Percentiles rank a stretch among this genome's conserved stretches.
These are phyloP conservation scores for Elsinoe fawcettii DNA, from an alignment of 2,329 filamentous ascomycete genomes.

Conservation along the genomic window DNA sequence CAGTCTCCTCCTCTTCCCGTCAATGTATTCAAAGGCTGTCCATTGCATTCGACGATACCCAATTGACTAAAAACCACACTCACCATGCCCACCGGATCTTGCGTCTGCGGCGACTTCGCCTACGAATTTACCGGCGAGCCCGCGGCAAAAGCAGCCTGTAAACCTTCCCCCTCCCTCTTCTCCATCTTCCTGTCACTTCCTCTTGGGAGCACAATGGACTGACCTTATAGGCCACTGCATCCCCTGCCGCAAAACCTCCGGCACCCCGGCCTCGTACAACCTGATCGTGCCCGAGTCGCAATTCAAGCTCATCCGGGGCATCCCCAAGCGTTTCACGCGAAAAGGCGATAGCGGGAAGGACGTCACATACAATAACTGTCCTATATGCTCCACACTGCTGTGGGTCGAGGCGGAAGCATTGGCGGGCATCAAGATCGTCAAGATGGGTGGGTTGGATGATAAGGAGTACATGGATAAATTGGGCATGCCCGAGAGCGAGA, in stretches of 20 bases:
- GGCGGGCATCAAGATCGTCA: constrained; percentile 24
- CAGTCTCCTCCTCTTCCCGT: background rate
- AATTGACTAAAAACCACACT: background rate
- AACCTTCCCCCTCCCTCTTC: background rate
- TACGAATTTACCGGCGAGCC: constrained; percentile 30
- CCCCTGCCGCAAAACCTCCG: constrained; percentile 28
- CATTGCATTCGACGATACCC: background rate
- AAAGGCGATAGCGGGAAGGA: constrained; percentile 28
- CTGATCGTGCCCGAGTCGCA: constrained; percentile 24
- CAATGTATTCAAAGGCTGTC: too few relatives aligned
- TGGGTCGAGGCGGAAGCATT: constrained; percentile 23
- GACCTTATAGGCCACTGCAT: constrained; percentile 27
- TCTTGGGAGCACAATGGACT: background rate
- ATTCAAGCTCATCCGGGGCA: constrained; percentile 26
- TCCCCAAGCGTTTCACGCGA: constrained; percentile 22
- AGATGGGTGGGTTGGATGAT: constrained; percentile 29
- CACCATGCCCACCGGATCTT: constrained; percentile 25
- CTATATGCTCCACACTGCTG: constrained; percentile 26
- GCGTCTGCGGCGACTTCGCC: constrained; percentile 30
- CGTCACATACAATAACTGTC: constrained; percentile 27
- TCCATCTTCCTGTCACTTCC: background rate
- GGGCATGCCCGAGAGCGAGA: constrained; percentile 23
- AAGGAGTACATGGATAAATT: constrained; percentile 19
- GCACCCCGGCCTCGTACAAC: constrained; percentile 27
- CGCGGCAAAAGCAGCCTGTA: constrained; percentile 21